Percentiles rank a stretch among this genome's conserved stretches.
Conservation (phyloP, 306 rosid species). For the Dryas drummondii region DNA sequence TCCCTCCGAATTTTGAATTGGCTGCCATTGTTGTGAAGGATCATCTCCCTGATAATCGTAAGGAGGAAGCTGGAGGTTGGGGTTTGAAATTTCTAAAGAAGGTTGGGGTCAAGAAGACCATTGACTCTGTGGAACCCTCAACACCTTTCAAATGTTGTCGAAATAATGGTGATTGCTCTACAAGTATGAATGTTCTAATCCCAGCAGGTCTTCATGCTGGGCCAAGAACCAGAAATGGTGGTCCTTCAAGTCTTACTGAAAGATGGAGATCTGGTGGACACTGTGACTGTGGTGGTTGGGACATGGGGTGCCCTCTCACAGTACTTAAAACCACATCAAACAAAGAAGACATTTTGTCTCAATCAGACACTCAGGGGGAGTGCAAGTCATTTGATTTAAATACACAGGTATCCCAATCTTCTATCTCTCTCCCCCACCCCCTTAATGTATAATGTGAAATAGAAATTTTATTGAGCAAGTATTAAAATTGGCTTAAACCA, state of each 20-base stretch:
- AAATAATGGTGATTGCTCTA: conserved; percentile 51
- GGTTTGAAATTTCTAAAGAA: conserved; percentile 88
- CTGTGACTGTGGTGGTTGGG: conserved; percentile 99
- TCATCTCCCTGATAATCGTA: conserved; percentile 46
- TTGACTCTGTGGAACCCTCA: conserved; percentile 20
- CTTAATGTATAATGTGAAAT: conserved; percentile 6
- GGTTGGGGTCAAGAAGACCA: conserved; percentile 41
- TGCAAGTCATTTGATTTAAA: conserved; percentile 64
- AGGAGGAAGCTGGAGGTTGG: conserved; percentile 78
- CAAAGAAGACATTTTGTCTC: conserved; percentile 37
- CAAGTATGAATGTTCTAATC: conserved; percentile 66
- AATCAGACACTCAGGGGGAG: conserved; percentile 46
- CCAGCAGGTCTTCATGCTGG: conserved; percentile 96
- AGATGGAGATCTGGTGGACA: conserved; percentile 89
- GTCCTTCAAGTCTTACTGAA: conserved; percentile 81
- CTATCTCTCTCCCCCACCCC: not conserved
- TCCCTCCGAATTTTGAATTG: conserved; percentile 77
- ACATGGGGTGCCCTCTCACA: conserved; percentile 87
- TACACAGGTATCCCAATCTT: conserved; percentile 51
- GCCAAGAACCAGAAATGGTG: conserved; percentile 67
- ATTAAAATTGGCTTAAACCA: conserved; percentile 9
- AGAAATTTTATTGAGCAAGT: conserved; percentile 10
- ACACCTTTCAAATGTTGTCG: conserved; percentile 42
- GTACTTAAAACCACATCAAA: conserved; percentile 53
- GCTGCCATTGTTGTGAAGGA: conserved; percentile 78